Evolutionary conservation across 192 early-diverging fungal genomes (phyloP).

Genomic region (Diversispora eburnea): DNA sequence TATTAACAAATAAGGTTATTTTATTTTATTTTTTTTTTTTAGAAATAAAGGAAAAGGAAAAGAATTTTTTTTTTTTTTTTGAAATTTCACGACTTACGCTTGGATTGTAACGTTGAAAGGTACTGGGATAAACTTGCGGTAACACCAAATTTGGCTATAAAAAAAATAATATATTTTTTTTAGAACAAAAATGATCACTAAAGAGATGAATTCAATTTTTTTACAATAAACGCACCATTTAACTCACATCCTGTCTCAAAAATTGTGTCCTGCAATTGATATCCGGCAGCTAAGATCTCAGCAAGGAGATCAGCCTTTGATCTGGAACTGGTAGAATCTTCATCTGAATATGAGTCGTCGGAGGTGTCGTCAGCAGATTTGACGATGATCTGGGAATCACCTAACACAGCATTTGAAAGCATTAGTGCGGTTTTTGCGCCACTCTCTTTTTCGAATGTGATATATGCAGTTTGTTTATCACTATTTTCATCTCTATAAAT

Average conservation of each 20-base stretch:
- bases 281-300: conserved; percentile 71
- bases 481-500: conserved; percentile 43
- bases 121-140: too few relatives aligned
- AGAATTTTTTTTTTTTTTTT: too few relatives aligned
- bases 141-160: too few relatives aligned
- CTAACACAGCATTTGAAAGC: conserved; percentile 59
- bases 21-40: too few relatives aligned
- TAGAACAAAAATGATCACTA: not conserved
- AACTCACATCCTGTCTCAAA: conserved; percentile 46
- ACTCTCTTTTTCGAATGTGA: conserved; percentile 53
- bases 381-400: conserved; percentile 53
- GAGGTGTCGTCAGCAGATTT: conserved; percentile 47
- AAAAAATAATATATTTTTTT: not conserved
- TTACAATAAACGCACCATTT: not conserved
- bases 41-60: too few relatives aligned
- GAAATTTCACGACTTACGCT: too few relatives aligned
- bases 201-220: not conserved
- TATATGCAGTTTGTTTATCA: conserved; percentile 51
- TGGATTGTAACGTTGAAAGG: too few relatives aligned
- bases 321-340: conserved; percentile 29
- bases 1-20: not conserved
- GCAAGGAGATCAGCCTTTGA: conserved; percentile 50
- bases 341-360: conserved; percentile 13
- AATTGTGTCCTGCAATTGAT: conserved; percentile 60
- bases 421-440: conserved; percentile 63